These are phyloP conservation scores for Plasmodium blacklocki DNA, from an alignment of 169 alveolate species.

Conservation along the genomic window DNA sequence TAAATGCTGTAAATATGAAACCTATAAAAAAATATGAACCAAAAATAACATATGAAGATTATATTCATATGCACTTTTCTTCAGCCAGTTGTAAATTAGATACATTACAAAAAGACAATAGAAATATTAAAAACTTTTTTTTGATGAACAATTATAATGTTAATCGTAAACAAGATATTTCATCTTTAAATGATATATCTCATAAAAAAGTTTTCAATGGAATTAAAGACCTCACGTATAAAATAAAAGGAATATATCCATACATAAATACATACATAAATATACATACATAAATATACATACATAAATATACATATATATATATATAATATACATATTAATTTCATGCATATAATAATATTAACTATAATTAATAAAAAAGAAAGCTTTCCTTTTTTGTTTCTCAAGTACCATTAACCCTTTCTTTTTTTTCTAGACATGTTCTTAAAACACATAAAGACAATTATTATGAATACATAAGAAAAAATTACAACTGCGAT, in stretches of 20 bases:
- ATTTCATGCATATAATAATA: not conserved
- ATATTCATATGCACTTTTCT: conserved; percentile 3
- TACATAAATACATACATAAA: not conserved
- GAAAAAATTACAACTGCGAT: conserved; percentile 35
- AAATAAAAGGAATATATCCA: not conserved
- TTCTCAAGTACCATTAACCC: not conserved
- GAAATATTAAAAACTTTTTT: not conserved
- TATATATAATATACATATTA: not conserved
- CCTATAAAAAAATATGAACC: conserved; percentile 67
- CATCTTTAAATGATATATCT: not conserved
- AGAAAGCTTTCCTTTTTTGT: not conserved
- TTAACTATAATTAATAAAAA: too few relatives aligned
- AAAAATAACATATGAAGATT: conserved; percentile 66
- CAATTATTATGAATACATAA: conserved; percentile 29
- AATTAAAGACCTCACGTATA: conserved; percentile 35
- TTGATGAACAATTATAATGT: not conserved
- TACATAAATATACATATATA: not conserved
- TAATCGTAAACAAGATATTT: conserved; percentile 2
- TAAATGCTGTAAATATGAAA: conserved; percentile 58
- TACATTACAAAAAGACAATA: conserved; percentile 14
- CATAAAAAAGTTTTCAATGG: not conserved
- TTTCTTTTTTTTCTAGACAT: conserved; percentile 15
- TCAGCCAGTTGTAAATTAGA: not conserved
- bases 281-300: not conserved
- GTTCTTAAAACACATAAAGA: conserved; percentile 8